Conservation (phyloP, 1,139 yeast species). For the Arxiozyma telluris region DNA sequence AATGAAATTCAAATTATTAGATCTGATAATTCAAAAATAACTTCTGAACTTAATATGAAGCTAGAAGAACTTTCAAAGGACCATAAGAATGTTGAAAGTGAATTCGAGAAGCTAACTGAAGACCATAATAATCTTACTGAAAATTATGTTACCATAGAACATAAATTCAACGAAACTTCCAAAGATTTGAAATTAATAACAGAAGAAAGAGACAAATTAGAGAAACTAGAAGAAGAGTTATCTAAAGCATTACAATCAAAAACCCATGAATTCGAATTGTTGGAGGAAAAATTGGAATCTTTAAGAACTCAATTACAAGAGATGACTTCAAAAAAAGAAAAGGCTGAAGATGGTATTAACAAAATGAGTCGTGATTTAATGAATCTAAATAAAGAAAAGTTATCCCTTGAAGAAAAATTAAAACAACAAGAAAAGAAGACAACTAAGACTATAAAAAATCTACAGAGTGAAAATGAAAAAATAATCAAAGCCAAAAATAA, state of each 20-base stretch:
- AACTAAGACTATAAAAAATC: slow-evolving; percentile 18
- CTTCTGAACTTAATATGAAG: slow-evolving; percentile 10
- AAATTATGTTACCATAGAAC: slow-evolving; percentile 5
- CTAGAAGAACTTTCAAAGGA: slow-evolving; percentile 17
- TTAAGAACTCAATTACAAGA: slow-evolving; percentile 16
- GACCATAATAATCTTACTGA: slow-evolving; percentile 7
- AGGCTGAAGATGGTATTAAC: slow-evolving; percentile 80
- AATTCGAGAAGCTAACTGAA: slow-evolving; percentile 7
- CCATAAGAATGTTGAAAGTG: slow-evolving; percentile 10
- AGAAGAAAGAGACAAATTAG: slow-evolving; percentile 10
- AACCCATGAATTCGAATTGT: slow-evolving; percentile 5
- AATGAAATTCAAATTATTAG: slow-evolving; percentile 22
- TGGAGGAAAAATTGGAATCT: slow-evolving; percentile 9
- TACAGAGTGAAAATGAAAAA: slow-evolving; percentile 27
- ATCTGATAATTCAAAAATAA: slow-evolving; percentile 7
- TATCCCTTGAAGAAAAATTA: slow-evolving; percentile 41
- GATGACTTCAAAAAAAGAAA: slow-evolving; percentile 39
- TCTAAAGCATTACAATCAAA: slow-evolving; percentile 6
- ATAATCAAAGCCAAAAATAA: slow-evolving; percentile 13
- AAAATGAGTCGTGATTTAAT: slow-evolving; percentile 82
- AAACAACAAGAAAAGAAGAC: slow-evolving; percentile 38
- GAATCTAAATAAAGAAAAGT: slow-evolving; percentile 52
- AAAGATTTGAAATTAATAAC: slow-evolving; percentile 8
- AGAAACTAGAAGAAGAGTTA: slow-evolving; percentile 5
- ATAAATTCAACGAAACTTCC: slow-evolving; percentile 8